Conservation (phyloP, 495 filamentous ascomycete species). For the Amniculicola lignicola region DNA sequence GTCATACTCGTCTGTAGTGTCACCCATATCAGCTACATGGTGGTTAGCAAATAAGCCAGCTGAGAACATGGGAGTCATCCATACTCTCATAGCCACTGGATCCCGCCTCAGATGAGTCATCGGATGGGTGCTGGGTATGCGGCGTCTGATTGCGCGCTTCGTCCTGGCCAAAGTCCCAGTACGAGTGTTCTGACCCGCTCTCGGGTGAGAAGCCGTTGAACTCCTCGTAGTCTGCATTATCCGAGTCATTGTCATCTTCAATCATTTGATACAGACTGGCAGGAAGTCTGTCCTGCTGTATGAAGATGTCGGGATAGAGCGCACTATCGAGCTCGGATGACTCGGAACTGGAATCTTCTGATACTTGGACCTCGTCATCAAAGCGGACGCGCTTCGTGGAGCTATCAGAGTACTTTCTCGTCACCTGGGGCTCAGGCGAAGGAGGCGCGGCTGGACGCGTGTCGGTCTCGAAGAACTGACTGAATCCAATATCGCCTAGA, state of each 20-base stretch:
- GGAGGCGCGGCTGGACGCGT: neutral
- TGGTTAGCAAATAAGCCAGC: constrained; percentile 52
- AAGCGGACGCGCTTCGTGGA: constrained; percentile 51
- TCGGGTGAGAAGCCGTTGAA: constrained; percentile 9
- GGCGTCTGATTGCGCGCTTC: neutral
- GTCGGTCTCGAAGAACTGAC: constrained; percentile 26
- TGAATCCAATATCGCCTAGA: constrained; percentile 21
- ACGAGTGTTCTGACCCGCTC: constrained; percentile 36
- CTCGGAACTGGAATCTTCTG: constrained; percentile 52
- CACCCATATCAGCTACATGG: constrained; percentile 67
- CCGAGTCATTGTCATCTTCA: constrained; percentile 50
- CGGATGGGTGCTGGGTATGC: constrained; percentile 8
- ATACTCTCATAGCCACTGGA: constrained; percentile 80
- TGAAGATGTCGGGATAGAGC: constrained; percentile 68
- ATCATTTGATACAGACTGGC: constrained; percentile 64
- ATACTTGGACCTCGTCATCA: constrained; percentile 41
- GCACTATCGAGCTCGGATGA: constrained; percentile 51
- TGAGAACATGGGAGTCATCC: constrained; percentile 29
- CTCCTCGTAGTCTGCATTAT: constrained; percentile 21
- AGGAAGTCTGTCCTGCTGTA: constrained; percentile 67
- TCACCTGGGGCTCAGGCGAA: neutral
- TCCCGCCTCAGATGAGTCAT: constrained; percentile 52
- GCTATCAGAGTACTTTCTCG: constrained; percentile 28
- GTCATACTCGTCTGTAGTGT: constrained; percentile 78
- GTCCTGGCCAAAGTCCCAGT: constrained; percentile 34